Conservation (phyloP, 768 basidiomycete species). For the Antrodiella citrinella region DNA sequence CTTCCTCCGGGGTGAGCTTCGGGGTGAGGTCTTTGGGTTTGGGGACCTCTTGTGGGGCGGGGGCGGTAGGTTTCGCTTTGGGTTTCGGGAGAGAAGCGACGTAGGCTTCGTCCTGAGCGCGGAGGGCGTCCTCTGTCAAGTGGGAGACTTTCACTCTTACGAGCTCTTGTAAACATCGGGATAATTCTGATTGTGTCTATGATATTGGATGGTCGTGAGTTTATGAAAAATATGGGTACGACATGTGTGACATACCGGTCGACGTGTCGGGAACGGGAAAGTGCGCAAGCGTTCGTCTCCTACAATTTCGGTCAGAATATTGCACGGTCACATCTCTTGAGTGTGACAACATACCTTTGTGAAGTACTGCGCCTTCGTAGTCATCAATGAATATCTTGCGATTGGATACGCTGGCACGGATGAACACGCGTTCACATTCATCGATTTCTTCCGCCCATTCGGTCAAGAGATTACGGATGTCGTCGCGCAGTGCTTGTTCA, state of each 20-base stretch:
- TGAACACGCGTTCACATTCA: conserved; percentile 84
- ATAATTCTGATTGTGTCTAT: conserved; percentile 80
- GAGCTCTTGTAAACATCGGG: conserved; percentile 81
- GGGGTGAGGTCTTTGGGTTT: conserved; percentile 32
- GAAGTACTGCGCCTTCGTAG: conserved; percentile 71
- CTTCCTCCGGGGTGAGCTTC: conserved; percentile 77
- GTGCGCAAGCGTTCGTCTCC: conserved; percentile 74
- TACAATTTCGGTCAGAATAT: conserved; percentile 10
- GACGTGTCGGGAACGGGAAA: conserved; percentile 93
- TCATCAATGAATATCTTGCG: conserved; percentile 86
- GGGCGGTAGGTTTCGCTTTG: conserved; percentile 35
- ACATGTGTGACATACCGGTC: conserved; percentile 38
- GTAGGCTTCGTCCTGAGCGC: conserved; percentile 81
- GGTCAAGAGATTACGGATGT: conserved; percentile 74
- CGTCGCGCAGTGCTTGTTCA: conserved; percentile 87
- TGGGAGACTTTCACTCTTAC: conserved; percentile 79
- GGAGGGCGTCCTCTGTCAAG: conserved; percentile 77
- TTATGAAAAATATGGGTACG: not conserved
- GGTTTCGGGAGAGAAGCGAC: conserved; percentile 84
- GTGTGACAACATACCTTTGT: conserved; percentile 37
- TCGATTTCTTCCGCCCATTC: conserved; percentile 88
- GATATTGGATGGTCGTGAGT: no score
- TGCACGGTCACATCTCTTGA: not conserved
- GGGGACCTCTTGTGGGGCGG: conserved; percentile 33
- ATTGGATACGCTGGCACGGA: conserved; percentile 84